phyloP scores from a whole-genome alignment of 129 eudicot species.

The Artemisia argyi region DNA sequence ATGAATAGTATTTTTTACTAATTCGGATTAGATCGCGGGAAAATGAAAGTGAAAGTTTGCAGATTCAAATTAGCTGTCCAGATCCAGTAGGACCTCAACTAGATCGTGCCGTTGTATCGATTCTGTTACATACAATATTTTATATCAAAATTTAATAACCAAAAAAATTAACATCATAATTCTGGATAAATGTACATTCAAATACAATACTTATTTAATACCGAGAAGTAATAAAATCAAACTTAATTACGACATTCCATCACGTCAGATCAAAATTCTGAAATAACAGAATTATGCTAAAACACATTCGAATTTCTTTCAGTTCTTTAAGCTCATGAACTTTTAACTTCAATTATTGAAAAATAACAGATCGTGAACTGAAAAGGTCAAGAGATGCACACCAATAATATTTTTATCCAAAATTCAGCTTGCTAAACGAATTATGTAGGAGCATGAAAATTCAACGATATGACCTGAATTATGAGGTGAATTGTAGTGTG shows the following conservation, averaged over 20 bases:
- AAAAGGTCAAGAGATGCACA: conserved; percentile 15
- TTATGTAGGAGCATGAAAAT: too few relatives aligned
- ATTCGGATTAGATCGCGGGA: conserved; percentile 21
- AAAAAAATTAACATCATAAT: not conserved
- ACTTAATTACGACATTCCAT: too few relatives aligned
- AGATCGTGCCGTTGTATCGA: conserved; percentile 38
- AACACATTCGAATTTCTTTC: not conserved
- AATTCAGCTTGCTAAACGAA: too few relatives aligned
- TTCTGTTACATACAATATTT: conserved; percentile 3
- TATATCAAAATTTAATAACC: conserved; percentile 19
- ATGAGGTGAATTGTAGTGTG: too few relatives aligned
- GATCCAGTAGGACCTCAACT: conserved; percentile 35
- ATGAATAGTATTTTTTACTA: not conserved
- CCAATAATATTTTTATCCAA: too few relatives aligned
- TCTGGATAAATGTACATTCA: too few relatives aligned
- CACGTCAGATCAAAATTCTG: conserved; percentile 12
- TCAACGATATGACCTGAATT: not conserved
- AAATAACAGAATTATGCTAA: conserved; percentile 19
- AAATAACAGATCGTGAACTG: too few relatives aligned
- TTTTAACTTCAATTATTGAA: conserved; percentile 6
- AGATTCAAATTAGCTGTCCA: conserved; percentile 22
- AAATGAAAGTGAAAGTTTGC: not conserved
- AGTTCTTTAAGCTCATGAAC: not conserved
- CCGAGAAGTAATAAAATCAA: too few relatives aligned
- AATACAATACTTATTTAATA: too few relatives aligned